Conservation (phyloP, 441 rosid species). For the Aleurites moluccanus region DNA sequence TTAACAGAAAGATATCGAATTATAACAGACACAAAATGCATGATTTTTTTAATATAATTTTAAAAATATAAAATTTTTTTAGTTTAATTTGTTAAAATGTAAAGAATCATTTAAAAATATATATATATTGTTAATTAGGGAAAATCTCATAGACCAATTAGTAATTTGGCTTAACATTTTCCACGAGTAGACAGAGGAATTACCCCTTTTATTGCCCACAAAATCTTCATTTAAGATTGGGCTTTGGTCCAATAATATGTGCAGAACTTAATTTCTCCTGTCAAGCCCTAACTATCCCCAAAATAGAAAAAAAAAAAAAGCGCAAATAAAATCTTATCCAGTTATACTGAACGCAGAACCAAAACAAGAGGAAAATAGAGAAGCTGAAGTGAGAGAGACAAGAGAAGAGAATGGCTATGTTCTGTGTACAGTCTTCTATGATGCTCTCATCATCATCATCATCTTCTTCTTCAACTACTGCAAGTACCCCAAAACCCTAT, state of each 20-base stretch:
- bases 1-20: too few relatives aligned
- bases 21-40: too few relatives aligned
- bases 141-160: too few relatives aligned
- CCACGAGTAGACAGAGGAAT: too few relatives aligned
- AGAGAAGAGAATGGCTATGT: slow-evolving; percentile 43
- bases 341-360: background rate
- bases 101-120: too few relatives aligned
- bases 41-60: too few relatives aligned
- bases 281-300: background rate
- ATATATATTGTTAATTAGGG: too few relatives aligned
- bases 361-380: background rate
- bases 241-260: background rate
- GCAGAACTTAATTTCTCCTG: background rate
- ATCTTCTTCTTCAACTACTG: slow-evolving; percentile 18
- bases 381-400: background rate
- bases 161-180: too few relatives aligned
- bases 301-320: background rate
- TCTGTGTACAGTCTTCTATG: slow-evolving; percentile 40
- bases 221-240: too few relatives aligned
- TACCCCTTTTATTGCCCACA: too few relatives aligned
- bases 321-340: slow-evolving; percentile 12
- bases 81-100: too few relatives aligned
- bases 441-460: slow-evolving; percentile 32
- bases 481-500: slow-evolving; percentile 21
- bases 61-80: too few relatives aligned